Conservation (phyloP, 2,329 filamentous ascomycete species). For the Hyphodiscus sp. region DNA sequence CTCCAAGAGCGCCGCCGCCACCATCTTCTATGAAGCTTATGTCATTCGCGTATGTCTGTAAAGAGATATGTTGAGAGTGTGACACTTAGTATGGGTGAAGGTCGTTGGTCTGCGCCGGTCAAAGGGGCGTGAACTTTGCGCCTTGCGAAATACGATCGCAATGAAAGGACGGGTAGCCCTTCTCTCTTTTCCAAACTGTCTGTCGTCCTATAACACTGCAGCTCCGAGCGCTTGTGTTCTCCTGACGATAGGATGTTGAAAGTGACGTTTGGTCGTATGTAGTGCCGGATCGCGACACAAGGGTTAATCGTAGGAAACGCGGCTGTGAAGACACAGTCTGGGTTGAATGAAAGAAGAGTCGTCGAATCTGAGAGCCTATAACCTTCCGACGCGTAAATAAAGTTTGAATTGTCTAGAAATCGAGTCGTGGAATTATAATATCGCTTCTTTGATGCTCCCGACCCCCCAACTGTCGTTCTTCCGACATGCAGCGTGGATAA, state of each 20-base stretch:
- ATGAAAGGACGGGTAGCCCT: background rate
- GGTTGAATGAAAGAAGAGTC: constrained; percentile 16
- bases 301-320: constrained; percentile 14
- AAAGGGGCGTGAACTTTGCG: background rate
- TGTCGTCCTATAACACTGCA: background rate
- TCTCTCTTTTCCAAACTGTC: background rate
- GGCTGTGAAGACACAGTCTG: constrained; percentile 19
- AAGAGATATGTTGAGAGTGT: background rate
- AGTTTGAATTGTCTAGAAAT: constrained; percentile 24
- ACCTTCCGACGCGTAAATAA: constrained; percentile 29
- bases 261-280: background rate
- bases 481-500: background rate
- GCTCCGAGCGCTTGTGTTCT: background rate
- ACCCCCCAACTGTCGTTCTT: constrained; percentile 18
- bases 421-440: constrained; percentile 22
- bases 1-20: constrained; percentile 27
- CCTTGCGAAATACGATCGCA: background rate
- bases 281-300: background rate
- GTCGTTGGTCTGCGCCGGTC: background rate
- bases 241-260: background rate
- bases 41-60: constrained; percentile 16
- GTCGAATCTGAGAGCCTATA: constrained; percentile 15
- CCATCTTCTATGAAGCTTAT: constrained; percentile 20
- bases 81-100: background rate
- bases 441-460: constrained; percentile 11